Evolutionary conservation across 805 yeast species (phyloP), one percentile per base, ranked within the genome.

Genomic region (Ogataea philodendri): DNA sequence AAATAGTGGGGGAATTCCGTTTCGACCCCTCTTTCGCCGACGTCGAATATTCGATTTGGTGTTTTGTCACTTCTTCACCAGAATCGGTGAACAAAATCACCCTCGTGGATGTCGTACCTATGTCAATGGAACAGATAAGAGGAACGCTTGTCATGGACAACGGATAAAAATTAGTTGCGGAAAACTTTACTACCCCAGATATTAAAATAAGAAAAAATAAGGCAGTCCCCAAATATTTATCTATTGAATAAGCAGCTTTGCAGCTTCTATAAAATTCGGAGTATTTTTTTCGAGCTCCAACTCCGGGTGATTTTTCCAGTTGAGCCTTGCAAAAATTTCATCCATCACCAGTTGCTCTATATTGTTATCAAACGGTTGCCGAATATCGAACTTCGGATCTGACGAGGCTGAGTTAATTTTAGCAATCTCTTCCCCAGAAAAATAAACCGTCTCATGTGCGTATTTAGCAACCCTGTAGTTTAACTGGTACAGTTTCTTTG

Each of bases 91-190:
- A 90, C 31, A 87, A 69, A 41, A 89, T 89, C 26, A 84, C 89
- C 51, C 97, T 72, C 15, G 96, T 84, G 14, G 95, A 84, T 2
- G 96, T 88, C 17, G 97, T 88, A 24, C 97, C 97, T 30, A 81
- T 85, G 60, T 87, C 96, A 26, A 87, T 78, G 37, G 94, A 76
- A 10, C 85, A 88, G 32, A 85, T 57, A 26, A 69, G 48, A 1
- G 74, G 74, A 26, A 32, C 19, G 19, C 30, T 29, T 19, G 39
- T 17, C 39, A 35, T 35, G 3, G 21, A 14, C 7, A 27, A 20
- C 22, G 17, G 21, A 18, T 9, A 24, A 28, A 9, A 28, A 29
- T n/a, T n/a, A 29, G 9, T 11, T n/a, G 14, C 15, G 29, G 29
- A 32, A 19, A 24, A n/a, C 14, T 25, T 7, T 7, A 21, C 11